Evolutionary conservation across 2,329 filamentous ascomycete genomes (phyloP), one percentile per base, ranked within the genome.

Genomic region (Bimuria novae-zelandiae): DNA sequence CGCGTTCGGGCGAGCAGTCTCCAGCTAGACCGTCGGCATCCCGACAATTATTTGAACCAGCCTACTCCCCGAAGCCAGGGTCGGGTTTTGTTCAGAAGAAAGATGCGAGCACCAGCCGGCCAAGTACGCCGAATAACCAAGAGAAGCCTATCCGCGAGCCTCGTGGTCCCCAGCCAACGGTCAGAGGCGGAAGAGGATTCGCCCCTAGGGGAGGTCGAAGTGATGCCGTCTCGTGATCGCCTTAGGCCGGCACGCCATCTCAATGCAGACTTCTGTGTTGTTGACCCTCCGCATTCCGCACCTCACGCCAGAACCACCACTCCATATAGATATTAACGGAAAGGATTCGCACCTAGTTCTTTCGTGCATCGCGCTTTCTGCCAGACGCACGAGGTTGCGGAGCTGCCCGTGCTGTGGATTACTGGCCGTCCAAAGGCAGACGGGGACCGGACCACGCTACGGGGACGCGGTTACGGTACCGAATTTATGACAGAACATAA

Each of bases 101-200:
- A 43, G 61, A 77, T 51, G 75, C 72, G 66, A 63, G 75, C 43
- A 51, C 74, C 8, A 77, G 78, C 44, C 73, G 78, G 52, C 73
- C 79, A 16, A 78, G 77, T 11, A 80, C 81, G 4, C 80, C 81
- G n/a, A 82, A 80, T 48, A 82, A 85, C 23, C 83, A 88, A 41
- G 84, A 89, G 42, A 85, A 87, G 57, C 83, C 89, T 14, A 82
- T 92, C 54, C 84, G 92, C 57, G 80, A 84, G 66, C 92, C 92
- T 1, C 83, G 84, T 64, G 91, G 91, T 8, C 92, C 92, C 8
- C 89, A 95, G 68, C 82, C 83, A 41, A 89, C 81, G 68, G 89
- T 89, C 52, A 82, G 88, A 65, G 89, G 87, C 51, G 90, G 90
- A 0, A 92, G 92, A 74, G 89, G 88, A 30, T 92, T 94, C 67